phyloP scores from a whole-genome alignment of 1,284 basidiomycete genomes.

The Trametes pubescens region DNA sequence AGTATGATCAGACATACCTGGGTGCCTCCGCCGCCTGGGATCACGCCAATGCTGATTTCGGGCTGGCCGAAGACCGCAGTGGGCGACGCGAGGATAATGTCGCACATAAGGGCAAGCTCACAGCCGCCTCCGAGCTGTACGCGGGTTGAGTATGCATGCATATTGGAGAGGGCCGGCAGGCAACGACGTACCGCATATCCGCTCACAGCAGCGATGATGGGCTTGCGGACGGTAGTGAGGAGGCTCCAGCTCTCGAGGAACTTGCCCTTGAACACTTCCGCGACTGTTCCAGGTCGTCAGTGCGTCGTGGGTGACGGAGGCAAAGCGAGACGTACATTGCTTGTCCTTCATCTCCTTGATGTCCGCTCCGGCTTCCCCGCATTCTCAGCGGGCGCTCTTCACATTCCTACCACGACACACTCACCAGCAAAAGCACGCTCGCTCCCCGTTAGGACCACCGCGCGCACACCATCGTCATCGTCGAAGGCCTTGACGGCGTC shows the following conservation, averaged over 20 bases:
- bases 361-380: slow-evolving; percentile 77
- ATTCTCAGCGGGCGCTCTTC: slow-evolving; percentile 1
- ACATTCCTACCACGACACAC: slow-evolving; percentile 26
- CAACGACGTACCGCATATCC: slow-evolving; percentile 84
- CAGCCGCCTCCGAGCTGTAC: slow-evolving; percentile 92
- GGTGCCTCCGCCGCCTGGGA: slow-evolving; percentile 85
- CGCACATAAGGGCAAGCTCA: slow-evolving; percentile 96
- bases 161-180: slow-evolving; percentile 7
- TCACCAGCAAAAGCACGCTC: slow-evolving; percentile 93
- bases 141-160: background rate
- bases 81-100: slow-evolving; percentile 95
- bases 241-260: slow-evolving; percentile 92
- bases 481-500: slow-evolving; percentile 79
- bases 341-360: slow-evolving; percentile 97
- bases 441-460: slow-evolving; percentile 93
- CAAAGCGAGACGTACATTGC: slow-evolving; percentile 65
- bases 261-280: slow-evolving; percentile 88
- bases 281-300: slow-evolving; percentile 54
- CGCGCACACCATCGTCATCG: slow-evolving; percentile 75
- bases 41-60: slow-evolving; percentile 97
- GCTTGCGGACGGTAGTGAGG: slow-evolving; percentile 84
- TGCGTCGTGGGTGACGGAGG: background rate
- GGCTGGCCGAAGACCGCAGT: slow-evolving; percentile 96
- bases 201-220: slow-evolving; percentile 95
- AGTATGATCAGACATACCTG: background rate